Conservation (phyloP, 2,329 filamentous ascomycete genomes). For the Coniochaeta pulveracea region DNA sequence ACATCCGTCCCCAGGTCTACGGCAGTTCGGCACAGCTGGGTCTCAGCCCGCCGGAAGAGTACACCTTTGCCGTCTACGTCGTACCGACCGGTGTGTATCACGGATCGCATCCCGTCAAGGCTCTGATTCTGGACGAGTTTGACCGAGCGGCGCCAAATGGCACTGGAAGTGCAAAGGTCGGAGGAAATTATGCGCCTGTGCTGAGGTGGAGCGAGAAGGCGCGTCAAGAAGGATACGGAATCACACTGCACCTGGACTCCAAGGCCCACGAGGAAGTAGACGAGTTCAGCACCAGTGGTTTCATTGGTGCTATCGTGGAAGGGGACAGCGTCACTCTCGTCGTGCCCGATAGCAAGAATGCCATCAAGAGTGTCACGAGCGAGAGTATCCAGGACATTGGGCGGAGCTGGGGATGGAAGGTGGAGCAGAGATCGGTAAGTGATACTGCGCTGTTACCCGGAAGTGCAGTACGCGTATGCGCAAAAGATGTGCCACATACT, state of each 20-base stretch:
- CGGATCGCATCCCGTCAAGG: slow-evolving; percentile 76
- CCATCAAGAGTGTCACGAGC: slow-evolving; percentile 79
- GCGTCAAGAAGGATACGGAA: slow-evolving; percentile 70
- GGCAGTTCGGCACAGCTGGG: slow-evolving; percentile 81
- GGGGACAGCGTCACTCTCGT: slow-evolving; percentile 58
- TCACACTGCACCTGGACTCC: slow-evolving; percentile 88
- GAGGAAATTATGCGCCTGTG: slow-evolving; percentile 92
- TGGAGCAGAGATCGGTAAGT: slow-evolving; percentile 61
- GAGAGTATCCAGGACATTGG: slow-evolving; percentile 70
- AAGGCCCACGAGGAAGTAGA: slow-evolving; percentile 76
- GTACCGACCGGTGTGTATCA: slow-evolving; percentile 92
- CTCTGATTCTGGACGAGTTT: slow-evolving; percentile 82
- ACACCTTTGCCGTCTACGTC: slow-evolving; percentile 82
- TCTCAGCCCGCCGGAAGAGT: slow-evolving; percentile 78
- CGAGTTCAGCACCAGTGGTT: slow-evolving; percentile 91
- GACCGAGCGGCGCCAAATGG: slow-evolving; percentile 88
- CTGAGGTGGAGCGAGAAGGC: slow-evolving; percentile 79
- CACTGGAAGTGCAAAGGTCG: slow-evolving; percentile 84
- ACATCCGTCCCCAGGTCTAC: slow-evolving; percentile 81
- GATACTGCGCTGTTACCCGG: background rate
- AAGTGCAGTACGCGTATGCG: no score
- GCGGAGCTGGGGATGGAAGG: slow-evolving; percentile 68
- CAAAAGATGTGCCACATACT: no score
- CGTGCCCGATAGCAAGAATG: slow-evolving; percentile 77
- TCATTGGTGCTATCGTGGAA: slow-evolving; percentile 65